A percentile compares a stretch with the other conserved stretches of the same genome.
Conservation (phyloP, 768 basidiomycete genomes). For the Agaricus sinodeliciosus region DNA sequence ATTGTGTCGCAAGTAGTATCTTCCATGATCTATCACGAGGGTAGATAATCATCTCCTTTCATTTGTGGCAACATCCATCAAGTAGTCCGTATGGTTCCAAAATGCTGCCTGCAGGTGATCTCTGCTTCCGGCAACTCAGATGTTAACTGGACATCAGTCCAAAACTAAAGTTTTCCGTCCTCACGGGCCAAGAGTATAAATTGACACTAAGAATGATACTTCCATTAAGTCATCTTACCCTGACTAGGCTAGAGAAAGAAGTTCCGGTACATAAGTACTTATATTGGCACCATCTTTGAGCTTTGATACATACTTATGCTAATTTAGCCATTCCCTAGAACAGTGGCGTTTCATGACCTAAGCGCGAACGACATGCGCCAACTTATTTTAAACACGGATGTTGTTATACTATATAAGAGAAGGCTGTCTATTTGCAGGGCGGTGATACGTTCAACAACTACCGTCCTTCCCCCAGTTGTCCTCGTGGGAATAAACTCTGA, state of each 20-base stretch:
- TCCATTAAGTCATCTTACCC: neutral
- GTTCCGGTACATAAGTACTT: constrained; percentile 1
- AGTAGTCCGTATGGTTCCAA: neutral
- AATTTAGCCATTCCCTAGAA: neutral
- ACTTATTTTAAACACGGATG: neutral
- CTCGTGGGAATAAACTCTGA: constrained; percentile 1
- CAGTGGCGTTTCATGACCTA: constrained; percentile 7
- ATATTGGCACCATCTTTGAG: constrained; percentile 5
- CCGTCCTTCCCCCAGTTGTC: constrained; percentile 10
- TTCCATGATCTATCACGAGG: neutral
- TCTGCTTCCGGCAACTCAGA: neutral
- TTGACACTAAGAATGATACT: neutral
- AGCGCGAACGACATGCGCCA: neutral
- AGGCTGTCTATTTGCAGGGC: constrained; percentile 7
- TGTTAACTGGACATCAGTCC: neutral
- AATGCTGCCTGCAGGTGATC: no score
- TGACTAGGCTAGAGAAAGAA: constrained; percentile 9
- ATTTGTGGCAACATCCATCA: neutral
- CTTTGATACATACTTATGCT: neutral
- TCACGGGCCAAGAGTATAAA: constrained; percentile 4
- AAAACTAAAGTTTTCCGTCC: constrained; percentile 1
- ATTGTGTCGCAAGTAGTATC: constrained; percentile 2
- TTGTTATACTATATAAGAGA: neutral
- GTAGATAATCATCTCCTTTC: neutral
- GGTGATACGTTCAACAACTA: constrained; percentile 16